These are phyloP conservation scores for Didymellaceae sp. DNA, from an alignment of 2,329 filamentous ascomycete species.

Conservation along the genomic window DNA sequence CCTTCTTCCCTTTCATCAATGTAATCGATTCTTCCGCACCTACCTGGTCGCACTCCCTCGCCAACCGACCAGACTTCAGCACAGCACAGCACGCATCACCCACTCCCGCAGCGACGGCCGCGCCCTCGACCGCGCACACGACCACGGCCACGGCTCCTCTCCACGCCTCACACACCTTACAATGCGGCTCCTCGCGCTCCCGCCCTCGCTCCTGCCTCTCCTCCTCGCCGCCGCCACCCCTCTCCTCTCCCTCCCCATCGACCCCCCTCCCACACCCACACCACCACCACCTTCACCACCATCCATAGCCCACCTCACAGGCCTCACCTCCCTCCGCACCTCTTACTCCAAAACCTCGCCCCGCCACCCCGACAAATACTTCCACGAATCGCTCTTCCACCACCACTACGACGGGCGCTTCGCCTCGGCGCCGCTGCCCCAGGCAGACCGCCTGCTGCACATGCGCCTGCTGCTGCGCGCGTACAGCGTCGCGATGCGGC, in stretches of 20 bases:
- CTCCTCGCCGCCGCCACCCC: too few relatives aligned
- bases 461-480: conserved; percentile 61
- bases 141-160: too few relatives aligned
- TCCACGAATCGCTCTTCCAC: conserved; percentile 54
- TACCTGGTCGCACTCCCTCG: too few relatives aligned
- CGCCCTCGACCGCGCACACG: too few relatives aligned
- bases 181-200: too few relatives aligned
- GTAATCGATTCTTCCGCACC: too few relatives aligned
- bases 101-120: too few relatives aligned
- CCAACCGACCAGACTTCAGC: too few relatives aligned
- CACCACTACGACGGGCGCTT: conserved; percentile 65
- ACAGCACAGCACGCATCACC: too few relatives aligned
- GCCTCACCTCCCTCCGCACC: conserved; percentile 22
- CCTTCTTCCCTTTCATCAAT: too few relatives aligned
- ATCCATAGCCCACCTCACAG: conserved; percentile 12
- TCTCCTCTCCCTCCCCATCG: conserved; percentile 11
- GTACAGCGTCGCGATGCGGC: conserved; percentile 63
- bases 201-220: conserved; percentile 2
- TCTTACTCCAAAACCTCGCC: conserved; percentile 24
- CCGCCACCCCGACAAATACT: conserved; percentile 38
- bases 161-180: too few relatives aligned
- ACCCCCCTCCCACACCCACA: background rate
- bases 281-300: background rate
- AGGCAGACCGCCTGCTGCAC: conserved; percentile 56
- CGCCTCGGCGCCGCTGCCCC: conserved; percentile 53